Percentiles rank a stretch among this genome's conserved stretches.
Conservation (phyloP, 495 filamentous ascomycete species). For the Trichoderma erinaceum region DNA sequence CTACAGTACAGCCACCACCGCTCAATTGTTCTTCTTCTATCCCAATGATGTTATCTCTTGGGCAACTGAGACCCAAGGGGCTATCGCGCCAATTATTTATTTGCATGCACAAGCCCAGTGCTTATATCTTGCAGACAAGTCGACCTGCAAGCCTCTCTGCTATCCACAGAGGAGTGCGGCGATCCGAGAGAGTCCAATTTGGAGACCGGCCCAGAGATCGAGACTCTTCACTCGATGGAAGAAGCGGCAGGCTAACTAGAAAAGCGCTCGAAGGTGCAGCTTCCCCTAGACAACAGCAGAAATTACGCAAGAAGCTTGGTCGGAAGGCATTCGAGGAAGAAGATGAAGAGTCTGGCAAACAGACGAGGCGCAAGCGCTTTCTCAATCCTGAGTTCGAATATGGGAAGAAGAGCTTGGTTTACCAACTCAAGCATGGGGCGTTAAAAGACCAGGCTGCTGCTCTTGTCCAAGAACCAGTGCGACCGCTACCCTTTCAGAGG, state of each 20-base stretch:
- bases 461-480: background rate
- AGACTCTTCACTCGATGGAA: slow-evolving; percentile 16
- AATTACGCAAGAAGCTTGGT: slow-evolving; percentile 34
- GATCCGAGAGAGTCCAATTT: slow-evolving; percentile 22
- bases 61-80: background rate
- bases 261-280: slow-evolving; percentile 13
- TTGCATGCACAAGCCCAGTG: background rate
- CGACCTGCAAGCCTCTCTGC: slow-evolving; percentile 26
- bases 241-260: background rate
- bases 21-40: background rate
- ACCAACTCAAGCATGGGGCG: slow-evolving; percentile 31
- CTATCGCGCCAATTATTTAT: background rate
- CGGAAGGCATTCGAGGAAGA: slow-evolving; percentile 43
- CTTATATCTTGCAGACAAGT: background rate
- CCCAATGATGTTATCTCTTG: background rate
- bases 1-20: background rate
- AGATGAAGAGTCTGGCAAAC: slow-evolving; percentile 24
- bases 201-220: background rate
- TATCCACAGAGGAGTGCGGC: slow-evolving; percentile 26
- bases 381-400: slow-evolving; percentile 33
- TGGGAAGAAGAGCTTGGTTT: slow-evolving; percentile 43
- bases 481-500: background rate
- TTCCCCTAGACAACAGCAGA: slow-evolving; percentile 12
- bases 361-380: slow-evolving; percentile 39
- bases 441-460: slow-evolving; percentile 18